These are phyloP conservation scores for Xylaria bambusicola DNA, from an alignment of 495 filamentous ascomycete species.

Conservation along the genomic window DNA sequence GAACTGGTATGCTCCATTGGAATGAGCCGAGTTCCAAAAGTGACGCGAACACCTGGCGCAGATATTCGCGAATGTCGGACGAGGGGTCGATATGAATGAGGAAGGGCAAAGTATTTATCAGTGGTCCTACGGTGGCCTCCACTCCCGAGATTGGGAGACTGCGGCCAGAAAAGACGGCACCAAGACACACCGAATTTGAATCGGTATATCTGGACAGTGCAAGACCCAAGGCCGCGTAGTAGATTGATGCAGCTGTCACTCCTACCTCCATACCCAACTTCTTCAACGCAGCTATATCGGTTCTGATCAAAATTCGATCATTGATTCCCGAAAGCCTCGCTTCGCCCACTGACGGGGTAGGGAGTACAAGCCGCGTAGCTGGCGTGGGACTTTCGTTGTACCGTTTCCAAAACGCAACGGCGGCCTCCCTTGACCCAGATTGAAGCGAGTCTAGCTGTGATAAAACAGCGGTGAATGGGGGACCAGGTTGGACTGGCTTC, in stretches of 20 bases:
- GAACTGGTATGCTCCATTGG: slow-evolving; percentile 7
- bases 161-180: slow-evolving; percentile 49
- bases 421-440: too few relatives aligned
- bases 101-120: slow-evolving; percentile 31
- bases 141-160: slow-evolving; percentile 37
- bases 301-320: too few relatives aligned
- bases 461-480: too few relatives aligned
- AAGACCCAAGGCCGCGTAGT: slow-evolving; percentile 9
- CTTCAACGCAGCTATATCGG: too few relatives aligned
- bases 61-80: background rate
- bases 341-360: too few relatives aligned
- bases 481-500: too few relatives aligned
- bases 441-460: too few relatives aligned
- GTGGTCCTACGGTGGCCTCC: slow-evolving; percentile 26
- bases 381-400: too few relatives aligned
- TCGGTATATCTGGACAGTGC: slow-evolving; percentile 18
- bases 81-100: background rate
- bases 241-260: background rate
- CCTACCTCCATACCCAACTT: too few relatives aligned
- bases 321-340: too few relatives aligned
- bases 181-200: slow-evolving; percentile 44
- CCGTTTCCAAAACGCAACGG: too few relatives aligned
- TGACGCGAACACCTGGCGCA: slow-evolving; percentile 4
- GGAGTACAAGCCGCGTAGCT: too few relatives aligned
- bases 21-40: background rate